phyloP scores from a whole-genome alignment of 768 basidiomycete species.

The Suillus subluteus region DNA sequence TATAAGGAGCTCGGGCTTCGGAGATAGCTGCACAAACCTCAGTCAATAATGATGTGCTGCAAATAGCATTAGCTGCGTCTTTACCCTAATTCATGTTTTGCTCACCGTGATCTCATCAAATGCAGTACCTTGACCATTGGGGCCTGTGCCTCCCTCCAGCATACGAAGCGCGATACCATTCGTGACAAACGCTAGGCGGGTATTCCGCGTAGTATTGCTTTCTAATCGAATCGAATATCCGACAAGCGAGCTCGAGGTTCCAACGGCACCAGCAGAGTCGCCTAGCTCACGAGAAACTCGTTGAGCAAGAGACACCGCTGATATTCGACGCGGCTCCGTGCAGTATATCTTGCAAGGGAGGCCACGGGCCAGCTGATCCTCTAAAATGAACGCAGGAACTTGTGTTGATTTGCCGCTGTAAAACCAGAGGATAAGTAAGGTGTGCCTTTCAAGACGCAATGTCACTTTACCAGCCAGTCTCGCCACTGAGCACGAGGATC shows the following conservation, averaged over 20 bases:
- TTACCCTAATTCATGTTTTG: slow-evolving; percentile 8
- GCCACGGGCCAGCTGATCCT: slow-evolving; percentile 82
- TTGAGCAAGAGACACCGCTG: slow-evolving; percentile 93
- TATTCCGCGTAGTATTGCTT: slow-evolving; percentile 79
- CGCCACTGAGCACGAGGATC: slow-evolving; percentile 85
- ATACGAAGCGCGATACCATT: slow-evolving; percentile 96
- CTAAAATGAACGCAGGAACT: slow-evolving; percentile 91
- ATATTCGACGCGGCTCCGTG: slow-evolving; percentile 94
- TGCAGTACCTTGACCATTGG: slow-evolving; percentile 71
- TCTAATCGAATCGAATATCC: slow-evolving; percentile 96
- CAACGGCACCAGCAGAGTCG: slow-evolving; percentile 77
- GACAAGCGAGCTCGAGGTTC: slow-evolving; percentile 77
- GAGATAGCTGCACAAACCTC: slow-evolving; percentile 55
- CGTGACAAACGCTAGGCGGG: slow-evolving; percentile 83
- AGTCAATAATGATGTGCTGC: slow-evolving; percentile 93
- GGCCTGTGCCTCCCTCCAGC: slow-evolving; percentile 85
- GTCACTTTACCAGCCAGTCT: slow-evolving; percentile 66
- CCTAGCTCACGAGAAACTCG: slow-evolving; percentile 92
- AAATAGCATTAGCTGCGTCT: slow-evolving; percentile 8
- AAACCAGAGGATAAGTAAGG: slow-evolving; percentile 12
- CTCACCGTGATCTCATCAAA: slow-evolving; percentile 95
- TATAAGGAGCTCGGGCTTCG: background rate
- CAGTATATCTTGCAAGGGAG: slow-evolving; percentile 89
- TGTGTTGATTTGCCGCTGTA: slow-evolving; percentile 95
- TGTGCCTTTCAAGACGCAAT: slow-evolving; percentile 43